Percentiles rank a stretch among this genome's conserved stretches.
These are phyloP conservation scores for Lactifluus echinatus DNA, from an alignment of 768 basidiomycete species.

Conservation along the genomic window DNA sequence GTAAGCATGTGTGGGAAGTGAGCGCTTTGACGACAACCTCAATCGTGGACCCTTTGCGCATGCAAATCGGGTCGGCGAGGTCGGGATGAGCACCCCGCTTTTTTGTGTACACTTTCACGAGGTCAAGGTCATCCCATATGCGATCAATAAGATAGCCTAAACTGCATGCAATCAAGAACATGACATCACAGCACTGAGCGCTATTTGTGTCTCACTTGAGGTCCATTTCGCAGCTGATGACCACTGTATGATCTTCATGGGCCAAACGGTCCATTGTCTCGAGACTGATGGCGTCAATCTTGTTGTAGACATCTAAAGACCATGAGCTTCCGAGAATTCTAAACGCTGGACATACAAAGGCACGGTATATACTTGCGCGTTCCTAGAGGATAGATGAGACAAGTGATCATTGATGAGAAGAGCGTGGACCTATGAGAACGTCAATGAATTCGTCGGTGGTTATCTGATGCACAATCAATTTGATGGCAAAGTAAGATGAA, in stretches of 20 bases:
- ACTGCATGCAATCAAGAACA: conserved; percentile 30
- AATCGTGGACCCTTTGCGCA: conserved; percentile 87
- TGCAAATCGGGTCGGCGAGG: conserved; percentile 80
- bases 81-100: conserved; percentile 94
- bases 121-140: conserved; percentile 70
- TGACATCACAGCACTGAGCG: not conserved
- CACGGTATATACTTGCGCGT: conserved; percentile 94
- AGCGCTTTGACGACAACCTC: conserved; percentile 45
- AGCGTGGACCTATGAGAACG: conserved; percentile 72
- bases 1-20: not conserved
- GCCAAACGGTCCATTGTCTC: conserved; percentile 80
- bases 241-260: conserved; percentile 74
- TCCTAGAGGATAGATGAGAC: conserved; percentile 34
- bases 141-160: conserved; percentile 66
- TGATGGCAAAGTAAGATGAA: conserved; percentile 4
- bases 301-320: conserved; percentile 83
- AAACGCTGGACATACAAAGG: conserved; percentile 49
- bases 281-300: conserved; percentile 82
- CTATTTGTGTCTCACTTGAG: conserved; percentile 52
- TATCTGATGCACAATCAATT: conserved; percentile 43
- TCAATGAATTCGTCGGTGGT: conserved; percentile 97
- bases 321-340: not conserved
- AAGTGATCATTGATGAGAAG: not conserved
- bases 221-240: conserved; percentile 93
- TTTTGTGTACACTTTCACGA: conserved; percentile 94